Percentiles rank a stretch among this genome's conserved stretches.
Conservation (phyloP, 371 early-diverging fungal species). For the Lichtheimia ramosa region DNA sequence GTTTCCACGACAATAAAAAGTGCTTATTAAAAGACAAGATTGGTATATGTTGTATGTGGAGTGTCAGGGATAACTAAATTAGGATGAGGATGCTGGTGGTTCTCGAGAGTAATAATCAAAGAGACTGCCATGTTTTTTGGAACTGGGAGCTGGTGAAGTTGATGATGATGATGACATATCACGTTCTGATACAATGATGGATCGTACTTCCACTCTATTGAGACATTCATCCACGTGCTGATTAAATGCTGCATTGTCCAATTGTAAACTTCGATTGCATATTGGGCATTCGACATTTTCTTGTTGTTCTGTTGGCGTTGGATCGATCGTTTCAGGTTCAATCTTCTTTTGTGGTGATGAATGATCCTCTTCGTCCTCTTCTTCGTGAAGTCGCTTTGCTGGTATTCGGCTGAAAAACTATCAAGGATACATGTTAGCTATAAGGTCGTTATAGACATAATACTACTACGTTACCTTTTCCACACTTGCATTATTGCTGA, state of each 20-base stretch:
- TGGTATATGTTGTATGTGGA: no score
- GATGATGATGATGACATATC: neutral
- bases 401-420: conserved; percentile 16
- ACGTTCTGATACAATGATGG: conserved; percentile 4
- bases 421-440: neutral
- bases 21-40: no score
- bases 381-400: neutral
- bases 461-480: neutral
- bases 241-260: conserved; percentile 35
- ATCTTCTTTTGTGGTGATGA: neutral
- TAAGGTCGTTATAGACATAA: no score
- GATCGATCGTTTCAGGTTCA: no score
- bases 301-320: no score
- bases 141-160: neutral
- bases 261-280: conserved; percentile 24
- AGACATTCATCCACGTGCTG: conserved; percentile 44
- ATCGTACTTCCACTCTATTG: conserved; percentile 9
- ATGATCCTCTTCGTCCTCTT: neutral
- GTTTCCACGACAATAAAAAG: no score
- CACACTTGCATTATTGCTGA: conserved; percentile 19
- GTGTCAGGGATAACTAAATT: no score
- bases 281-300: conserved; percentile 31
- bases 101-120: neutral
- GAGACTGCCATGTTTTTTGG: neutral
- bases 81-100: no score